These are phyloP conservation scores for Moelleriella libera DNA, from an alignment of 2,329 filamentous ascomycete species.

Conservation along the genomic window DNA sequence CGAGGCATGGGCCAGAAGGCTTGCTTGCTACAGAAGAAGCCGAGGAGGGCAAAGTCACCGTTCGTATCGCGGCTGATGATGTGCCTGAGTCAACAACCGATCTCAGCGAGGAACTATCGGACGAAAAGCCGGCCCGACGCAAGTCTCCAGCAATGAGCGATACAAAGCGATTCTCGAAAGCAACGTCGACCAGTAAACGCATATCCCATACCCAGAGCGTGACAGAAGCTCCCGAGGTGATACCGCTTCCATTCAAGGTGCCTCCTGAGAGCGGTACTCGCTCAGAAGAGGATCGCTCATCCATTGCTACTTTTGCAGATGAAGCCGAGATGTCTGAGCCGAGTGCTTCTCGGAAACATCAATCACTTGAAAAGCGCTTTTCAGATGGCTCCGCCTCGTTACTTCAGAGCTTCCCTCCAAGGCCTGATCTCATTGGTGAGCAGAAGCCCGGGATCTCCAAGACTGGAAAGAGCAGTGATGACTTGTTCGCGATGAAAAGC, in stretches of 20 bases:
- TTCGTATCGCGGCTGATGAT: conserved; percentile 38
- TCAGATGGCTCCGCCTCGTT: conserved; percentile 32
- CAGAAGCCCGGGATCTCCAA: conserved; percentile 3
- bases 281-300: conserved; percentile 40
- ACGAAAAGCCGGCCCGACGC: conserved; percentile 17
- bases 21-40: conserved; percentile 27
- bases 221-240: conserved; percentile 31
- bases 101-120: conserved; percentile 8
- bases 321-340: conserved; percentile 28
- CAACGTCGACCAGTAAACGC: conserved; percentile 6
- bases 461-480: conserved; percentile 28
- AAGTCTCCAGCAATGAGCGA: conserved; percentile 6
- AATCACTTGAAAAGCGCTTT: conserved; percentile 30
- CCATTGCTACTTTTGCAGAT: conserved; percentile 57
- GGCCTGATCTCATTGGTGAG: conserved; percentile 8
- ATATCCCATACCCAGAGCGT: conserved; percentile 9
- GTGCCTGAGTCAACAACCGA: conserved; percentile 12
- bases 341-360: conserved; percentile 11
- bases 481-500: conserved; percentile 22
- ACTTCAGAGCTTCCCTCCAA: conserved; percentile 28
- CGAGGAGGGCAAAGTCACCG: conserved; percentile 32
- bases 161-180: conserved; percentile 8
- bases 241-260: conserved; percentile 53
- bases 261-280: conserved; percentile 28
- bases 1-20: conserved; percentile 12